phyloP scores from a whole-genome alignment of 371 early-diverging fungal genomes.

The Mucor circinelloides region DNA sequence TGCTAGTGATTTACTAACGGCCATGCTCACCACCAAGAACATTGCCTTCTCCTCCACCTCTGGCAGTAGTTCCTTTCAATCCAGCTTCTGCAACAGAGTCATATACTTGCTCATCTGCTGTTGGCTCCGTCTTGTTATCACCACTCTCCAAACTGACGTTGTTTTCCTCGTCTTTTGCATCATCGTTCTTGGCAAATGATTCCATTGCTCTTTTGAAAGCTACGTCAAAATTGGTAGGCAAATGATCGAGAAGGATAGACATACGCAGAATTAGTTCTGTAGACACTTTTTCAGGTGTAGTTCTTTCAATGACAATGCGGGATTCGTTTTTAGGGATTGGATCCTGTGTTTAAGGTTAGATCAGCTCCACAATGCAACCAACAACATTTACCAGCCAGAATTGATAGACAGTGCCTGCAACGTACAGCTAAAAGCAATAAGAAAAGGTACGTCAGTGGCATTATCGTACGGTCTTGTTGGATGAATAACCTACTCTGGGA shows the following conservation, averaged over 20 bases:
- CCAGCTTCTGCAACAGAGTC: slow-evolving; percentile 25
- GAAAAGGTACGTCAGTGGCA: not conserved
- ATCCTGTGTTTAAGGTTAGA: slow-evolving; percentile 15
- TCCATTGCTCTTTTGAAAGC: slow-evolving; percentile 38
- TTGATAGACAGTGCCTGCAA: slow-evolving; percentile 45
- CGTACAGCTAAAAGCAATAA: slow-evolving; percentile 28
- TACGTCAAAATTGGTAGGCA: slow-evolving; percentile 44
- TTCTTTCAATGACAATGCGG: slow-evolving; percentile 41
- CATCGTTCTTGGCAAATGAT: not conserved
- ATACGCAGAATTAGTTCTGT: slow-evolving; percentile 33
- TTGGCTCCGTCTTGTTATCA: not conserved
- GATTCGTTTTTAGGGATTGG: slow-evolving; percentile 38
- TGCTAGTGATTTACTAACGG: not conserved
- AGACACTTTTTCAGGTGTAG: slow-evolving; percentile 35
- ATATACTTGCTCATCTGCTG: slow-evolving; percentile 7
- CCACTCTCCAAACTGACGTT: not conserved
- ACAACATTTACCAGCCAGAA: slow-evolving; percentile 35
- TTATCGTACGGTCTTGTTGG: not conserved
- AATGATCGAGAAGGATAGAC: slow-evolving; percentile 40
- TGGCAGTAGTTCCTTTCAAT: slow-evolving; percentile 23
- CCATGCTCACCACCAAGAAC: slow-evolving; percentile 7
- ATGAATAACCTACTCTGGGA: slow-evolving; percentile 25
- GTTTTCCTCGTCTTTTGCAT: not conserved
- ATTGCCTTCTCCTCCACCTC: slow-evolving; percentile 27
- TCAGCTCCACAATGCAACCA: not conserved